phyloP scores from a whole-genome alignment of 2,329 filamentous ascomycete genomes.

The Myriosclerotinia duriaeana region DNA sequence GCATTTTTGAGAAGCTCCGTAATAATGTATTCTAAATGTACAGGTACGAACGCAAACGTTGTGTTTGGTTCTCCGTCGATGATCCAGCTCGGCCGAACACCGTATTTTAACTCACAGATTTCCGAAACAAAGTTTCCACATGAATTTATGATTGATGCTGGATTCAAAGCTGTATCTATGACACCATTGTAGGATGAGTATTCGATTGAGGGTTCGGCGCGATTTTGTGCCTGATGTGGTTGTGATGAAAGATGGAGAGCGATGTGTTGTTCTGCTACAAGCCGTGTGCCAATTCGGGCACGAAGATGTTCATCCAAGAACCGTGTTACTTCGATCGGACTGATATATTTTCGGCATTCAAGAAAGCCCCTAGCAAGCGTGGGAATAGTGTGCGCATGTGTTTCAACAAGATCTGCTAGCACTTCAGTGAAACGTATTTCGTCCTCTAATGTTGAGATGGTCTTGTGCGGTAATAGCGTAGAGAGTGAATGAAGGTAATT shows the following conservation, averaged over 20 bases:
- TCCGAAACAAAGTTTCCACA: conserved; percentile 92
- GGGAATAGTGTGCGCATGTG: conserved; percentile 91
- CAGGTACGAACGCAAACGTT: conserved; percentile 90
- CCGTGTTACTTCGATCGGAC: conserved; percentile 74
- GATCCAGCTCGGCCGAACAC: conserved; percentile 74
- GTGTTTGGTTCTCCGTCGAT: conserved; percentile 85
- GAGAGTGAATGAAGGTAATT: conserved; percentile 94
- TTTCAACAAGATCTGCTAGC: conserved; percentile 91
- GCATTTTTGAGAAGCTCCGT: conserved; percentile 97
- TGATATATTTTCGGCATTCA: conserved; percentile 89
- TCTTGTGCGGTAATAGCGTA: conserved; percentile 76
- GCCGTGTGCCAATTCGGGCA: conserved; percentile 86
- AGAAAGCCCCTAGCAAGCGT: conserved; percentile 89
- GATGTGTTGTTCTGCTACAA: conserved; percentile 96
- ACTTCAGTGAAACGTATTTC: conserved; percentile 90
- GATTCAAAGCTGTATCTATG: conserved; percentile 86
- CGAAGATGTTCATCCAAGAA: conserved; percentile 94
- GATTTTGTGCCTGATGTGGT: conserved; percentile 63
- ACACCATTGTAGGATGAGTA: conserved; percentile 78
- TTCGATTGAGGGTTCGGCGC: not conserved
- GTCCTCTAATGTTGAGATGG: conserved; percentile 75
- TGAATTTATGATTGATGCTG: conserved; percentile 74
- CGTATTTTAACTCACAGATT: conserved; percentile 95
- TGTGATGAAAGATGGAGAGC: conserved; percentile 77
- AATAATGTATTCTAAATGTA: conserved; percentile 95